Evolutionary conservation across 352 stramenopile genomes (phyloP).

Genomic region (Phytophthora citricola): DNA sequence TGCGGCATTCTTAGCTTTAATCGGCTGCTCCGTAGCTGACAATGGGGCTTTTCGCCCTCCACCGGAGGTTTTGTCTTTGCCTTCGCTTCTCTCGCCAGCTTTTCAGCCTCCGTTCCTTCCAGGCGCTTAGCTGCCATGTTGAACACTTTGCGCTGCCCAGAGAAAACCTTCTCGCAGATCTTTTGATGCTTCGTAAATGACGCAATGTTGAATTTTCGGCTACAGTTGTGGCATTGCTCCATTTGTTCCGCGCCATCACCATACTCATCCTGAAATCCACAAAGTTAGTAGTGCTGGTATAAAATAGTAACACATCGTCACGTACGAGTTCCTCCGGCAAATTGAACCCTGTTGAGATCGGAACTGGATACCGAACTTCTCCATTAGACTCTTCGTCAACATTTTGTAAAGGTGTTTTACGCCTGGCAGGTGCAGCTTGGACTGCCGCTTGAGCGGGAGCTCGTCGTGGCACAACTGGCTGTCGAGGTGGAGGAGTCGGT

Average conservation of each 20-base stretch:
- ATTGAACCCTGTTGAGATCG: constrained; percentile 52
- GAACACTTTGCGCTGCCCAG: constrained; percentile 84
- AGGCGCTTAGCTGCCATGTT: constrained; percentile 83
- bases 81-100: constrained; percentile 56
- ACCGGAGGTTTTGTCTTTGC: constrained; percentile 24
- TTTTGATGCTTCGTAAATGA: constrained; percentile 84
- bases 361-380: constrained; percentile 38
- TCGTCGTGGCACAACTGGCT: constrained; percentile 23
- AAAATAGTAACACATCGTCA: not conserved
- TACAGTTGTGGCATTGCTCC: constrained; percentile 82
- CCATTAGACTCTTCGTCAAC: constrained; percentile 41
- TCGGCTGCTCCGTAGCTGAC: constrained; percentile 54
- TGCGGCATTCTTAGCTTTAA: constrained; percentile 55
- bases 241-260: constrained; percentile 57
- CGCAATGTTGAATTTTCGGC: constrained; percentile 79
- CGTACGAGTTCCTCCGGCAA: constrained; percentile 44
- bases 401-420: constrained; percentile 34
- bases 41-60: constrained; percentile 26
- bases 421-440: constrained; percentile 18
- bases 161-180: constrained; percentile 91
- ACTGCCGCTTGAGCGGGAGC: constrained; percentile 23
- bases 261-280: constrained; percentile 53
- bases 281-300: no score
- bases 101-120: constrained; percentile 77
- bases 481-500: constrained; percentile 26